phyloP scores from a whole-genome alignment of 768 basidiomycete species.

The Nevesoporus exiguus region DNA sequence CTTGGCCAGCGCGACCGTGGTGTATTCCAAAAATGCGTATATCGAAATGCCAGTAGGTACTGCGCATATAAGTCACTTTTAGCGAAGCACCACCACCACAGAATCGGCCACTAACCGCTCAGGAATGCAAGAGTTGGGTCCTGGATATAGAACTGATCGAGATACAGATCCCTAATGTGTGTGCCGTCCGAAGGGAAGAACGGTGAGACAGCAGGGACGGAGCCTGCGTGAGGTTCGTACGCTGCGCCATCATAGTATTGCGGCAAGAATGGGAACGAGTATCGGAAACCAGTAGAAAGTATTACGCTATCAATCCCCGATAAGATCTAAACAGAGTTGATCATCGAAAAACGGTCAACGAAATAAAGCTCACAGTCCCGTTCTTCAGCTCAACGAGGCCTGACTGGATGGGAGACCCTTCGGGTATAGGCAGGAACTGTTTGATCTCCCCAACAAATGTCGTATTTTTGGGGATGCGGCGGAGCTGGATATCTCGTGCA shows the following conservation, averaged over 20 bases:
- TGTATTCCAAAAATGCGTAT: not conserved
- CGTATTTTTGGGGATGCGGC: conserved; percentile 10
- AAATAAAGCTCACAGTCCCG: conserved; percentile 5
- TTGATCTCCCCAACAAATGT: conserved; percentile 14
- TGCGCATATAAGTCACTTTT: no score
- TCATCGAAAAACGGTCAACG: not conserved
- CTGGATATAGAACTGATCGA: conserved; percentile 9
- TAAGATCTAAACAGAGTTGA: not conserved
- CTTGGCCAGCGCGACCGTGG: not conserved
- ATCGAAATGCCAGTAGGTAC: no score
- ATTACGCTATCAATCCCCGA: conserved; percentile 9
- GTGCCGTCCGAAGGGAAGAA: conserved; percentile 10
- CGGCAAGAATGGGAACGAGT: conserved; percentile 17
- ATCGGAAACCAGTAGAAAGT: conserved; percentile 10
- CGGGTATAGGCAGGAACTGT: conserved; percentile 2
- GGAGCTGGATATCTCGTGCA: not conserved
- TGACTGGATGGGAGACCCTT: conserved; percentile 12
- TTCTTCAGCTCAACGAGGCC: conserved; percentile 14
- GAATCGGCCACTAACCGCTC: not conserved
- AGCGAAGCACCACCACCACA: no score
- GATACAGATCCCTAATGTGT: conserved; percentile 11
- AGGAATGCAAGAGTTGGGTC: conserved; percentile 17
- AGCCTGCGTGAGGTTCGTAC: not conserved
- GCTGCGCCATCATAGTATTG: conserved; percentile 15
- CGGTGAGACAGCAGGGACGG: not conserved